Evolutionary conservation across 306 rosid species (phyloP).

Genomic region (Citrullus colocynthis): DNA sequence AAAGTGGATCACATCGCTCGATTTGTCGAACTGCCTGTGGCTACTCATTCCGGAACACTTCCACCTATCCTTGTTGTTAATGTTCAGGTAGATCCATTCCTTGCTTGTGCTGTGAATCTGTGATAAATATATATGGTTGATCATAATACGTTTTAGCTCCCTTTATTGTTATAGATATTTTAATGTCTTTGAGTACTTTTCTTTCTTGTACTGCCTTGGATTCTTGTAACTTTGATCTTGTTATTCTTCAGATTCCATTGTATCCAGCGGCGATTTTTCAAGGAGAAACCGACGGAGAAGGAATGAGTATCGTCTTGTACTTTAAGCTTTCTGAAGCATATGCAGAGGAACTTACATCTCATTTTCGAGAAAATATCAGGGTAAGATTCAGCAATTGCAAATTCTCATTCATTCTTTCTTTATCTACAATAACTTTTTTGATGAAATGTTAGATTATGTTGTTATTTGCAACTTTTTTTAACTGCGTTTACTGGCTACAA

Average conservation of each 20-base stretch:
- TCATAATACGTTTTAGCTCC: background rate
- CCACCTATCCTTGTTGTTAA: conserved; percentile 85
- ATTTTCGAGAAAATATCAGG: conserved; percentile 73
- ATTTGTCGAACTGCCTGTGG: conserved; percentile 61
- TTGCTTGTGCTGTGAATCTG: no score
- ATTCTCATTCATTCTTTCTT: background rate
- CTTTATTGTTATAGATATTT: background rate
- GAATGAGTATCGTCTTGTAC: conserved; percentile 84
- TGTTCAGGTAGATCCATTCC: conserved; percentile 52
- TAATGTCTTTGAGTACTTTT: background rate
- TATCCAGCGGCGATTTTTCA: conserved; percentile 74
- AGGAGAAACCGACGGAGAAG: conserved; percentile 94
- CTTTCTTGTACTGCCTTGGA: background rate
- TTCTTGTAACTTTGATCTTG: background rate
- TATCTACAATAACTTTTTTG: background rate
- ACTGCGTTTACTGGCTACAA: conserved; percentile 5
- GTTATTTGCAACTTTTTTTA: background rate
- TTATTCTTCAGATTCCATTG: conserved; percentile 56
- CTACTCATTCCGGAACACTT: conserved; percentile 39
- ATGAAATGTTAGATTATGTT: background rate
- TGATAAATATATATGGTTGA: background rate
- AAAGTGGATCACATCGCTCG: conserved; percentile 79
- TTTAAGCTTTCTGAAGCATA: conserved; percentile 75
- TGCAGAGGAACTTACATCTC: conserved; percentile 65
- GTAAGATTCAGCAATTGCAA: conserved; percentile 39